Evolutionary conservation across 208 protist genomes (phyloP).

Genomic region (Wallacemonas sp.): DNA sequence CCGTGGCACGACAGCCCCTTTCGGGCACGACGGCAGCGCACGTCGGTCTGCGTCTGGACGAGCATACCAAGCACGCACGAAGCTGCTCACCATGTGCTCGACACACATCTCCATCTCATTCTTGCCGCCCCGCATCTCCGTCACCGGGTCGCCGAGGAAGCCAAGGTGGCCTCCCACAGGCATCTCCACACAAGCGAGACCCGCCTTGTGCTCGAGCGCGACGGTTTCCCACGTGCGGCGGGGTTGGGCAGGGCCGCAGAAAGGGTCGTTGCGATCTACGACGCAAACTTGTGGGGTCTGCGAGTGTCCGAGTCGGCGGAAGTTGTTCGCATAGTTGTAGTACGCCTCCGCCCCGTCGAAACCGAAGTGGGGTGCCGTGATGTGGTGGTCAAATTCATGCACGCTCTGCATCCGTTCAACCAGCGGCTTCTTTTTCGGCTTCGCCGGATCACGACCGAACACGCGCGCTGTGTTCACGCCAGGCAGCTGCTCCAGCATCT

Average conservation of each 20-base stretch:
- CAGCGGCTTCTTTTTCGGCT: conserved; percentile 12
- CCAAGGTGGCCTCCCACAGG: conserved; percentile 63
- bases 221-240: conserved; percentile 30
- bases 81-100: conserved; percentile 12
- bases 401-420: conserved; percentile 26
- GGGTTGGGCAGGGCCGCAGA: conserved; percentile 33
- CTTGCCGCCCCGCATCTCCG: conserved; percentile 17
- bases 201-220: conserved; percentile 21
- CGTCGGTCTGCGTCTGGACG: background rate
- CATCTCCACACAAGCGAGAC: conserved; percentile 49
- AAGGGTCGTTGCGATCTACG: conserved; percentile 43
- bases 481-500: conserved; percentile 33
- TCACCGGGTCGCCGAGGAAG: conserved; percentile 40
- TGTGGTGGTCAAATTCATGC: conserved; percentile 41
- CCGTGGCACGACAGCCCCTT: background rate
- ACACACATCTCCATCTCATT: conserved; percentile 59
- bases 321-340: conserved; percentile 43
- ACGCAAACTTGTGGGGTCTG: conserved; percentile 45
- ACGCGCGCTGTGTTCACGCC: conserved; percentile 26
- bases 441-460: conserved; percentile 7
- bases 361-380: conserved; percentile 55
- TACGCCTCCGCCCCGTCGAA: conserved; percentile 35
- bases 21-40: background rate
- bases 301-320: conserved; percentile 31
- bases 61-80: conserved; percentile 13